Percentiles rank a stretch among this genome's conserved stretches.
These are phyloP conservation scores for Cercophora samala DNA, from an alignment of 495 filamentous ascomycete species.

Conservation along the genomic window DNA sequence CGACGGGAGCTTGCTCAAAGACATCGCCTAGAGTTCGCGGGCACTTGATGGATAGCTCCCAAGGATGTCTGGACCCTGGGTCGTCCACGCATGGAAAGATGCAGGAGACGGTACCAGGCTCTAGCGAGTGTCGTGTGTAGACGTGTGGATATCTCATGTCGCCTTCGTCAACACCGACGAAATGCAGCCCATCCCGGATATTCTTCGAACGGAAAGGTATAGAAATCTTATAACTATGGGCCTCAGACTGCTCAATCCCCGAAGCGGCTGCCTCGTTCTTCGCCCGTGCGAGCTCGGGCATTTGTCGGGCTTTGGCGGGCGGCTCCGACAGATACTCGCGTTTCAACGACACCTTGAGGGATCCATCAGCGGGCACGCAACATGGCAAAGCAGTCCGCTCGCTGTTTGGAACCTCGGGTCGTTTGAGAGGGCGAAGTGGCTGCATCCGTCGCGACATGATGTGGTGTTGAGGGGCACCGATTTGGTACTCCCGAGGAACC, in stretches of 20 bases:
- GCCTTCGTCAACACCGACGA: constrained; percentile 74
- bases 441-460: constrained; percentile 65
- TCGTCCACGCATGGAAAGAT: constrained; percentile 94
- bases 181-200: constrained; percentile 82
- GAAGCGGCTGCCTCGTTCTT: constrained; percentile 16
- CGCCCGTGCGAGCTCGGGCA: constrained; percentile 30
- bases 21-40: constrained; percentile 82
- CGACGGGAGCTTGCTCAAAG: constrained; percentile 45
- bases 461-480: constrained; percentile 73
- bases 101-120: constrained; percentile 74
- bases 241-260: constrained; percentile 10
- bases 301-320: constrained; percentile 30
- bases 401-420: constrained; percentile 41
- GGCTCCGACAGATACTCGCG: constrained; percentile 34
- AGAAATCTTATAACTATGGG: constrained; percentile 42
- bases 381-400: constrained; percentile 36
- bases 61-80: constrained; percentile 69
- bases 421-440: constrained; percentile 53
- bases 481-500: constrained; percentile 53
- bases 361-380: constrained; percentile 44
- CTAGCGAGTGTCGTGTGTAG: constrained; percentile 77
- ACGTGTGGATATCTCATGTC: constrained; percentile 84
- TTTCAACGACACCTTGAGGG: constrained; percentile 41
- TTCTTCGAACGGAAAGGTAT: constrained; percentile 74
- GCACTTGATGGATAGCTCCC: constrained; percentile 83